phyloP scores from a whole-genome alignment of 148 eudicot genomes.

The Rhododendron simsii region DNA sequence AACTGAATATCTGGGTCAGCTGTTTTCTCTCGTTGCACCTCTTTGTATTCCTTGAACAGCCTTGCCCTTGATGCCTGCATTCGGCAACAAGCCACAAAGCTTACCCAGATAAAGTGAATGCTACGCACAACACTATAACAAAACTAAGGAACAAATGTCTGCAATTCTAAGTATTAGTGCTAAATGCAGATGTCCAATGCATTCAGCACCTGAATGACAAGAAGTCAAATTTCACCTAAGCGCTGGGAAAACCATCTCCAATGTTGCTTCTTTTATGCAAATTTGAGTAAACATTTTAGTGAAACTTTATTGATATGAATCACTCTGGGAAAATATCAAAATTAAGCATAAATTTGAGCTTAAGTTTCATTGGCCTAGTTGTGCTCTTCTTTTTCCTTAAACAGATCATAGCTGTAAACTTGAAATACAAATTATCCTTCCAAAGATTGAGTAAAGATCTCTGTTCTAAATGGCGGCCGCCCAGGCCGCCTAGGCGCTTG shows the following conservation, averaged over 20 bases:
- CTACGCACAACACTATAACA: neutral
- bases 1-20: slow-evolving; percentile 97
- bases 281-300: neutral
- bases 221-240: neutral
- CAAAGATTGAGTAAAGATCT: neutral
- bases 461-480: no score
- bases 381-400: neutral
- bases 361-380: neutral
- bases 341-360: neutral
- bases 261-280: neutral
- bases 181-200: neutral
- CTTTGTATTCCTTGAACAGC: slow-evolving; percentile 95
- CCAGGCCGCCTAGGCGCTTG: no score
- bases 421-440: neutral
- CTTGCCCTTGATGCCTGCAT: slow-evolving; percentile 84
- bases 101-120: neutral
- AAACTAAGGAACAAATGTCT: neutral
- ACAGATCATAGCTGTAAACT: neutral
- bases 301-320: neutral
- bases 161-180: neutral
- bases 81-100: neutral
- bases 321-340: neutral
- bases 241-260: neutral
- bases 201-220: neutral
- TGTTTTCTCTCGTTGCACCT: slow-evolving; percentile 80